Percentiles rank a stretch among this genome's conserved stretches.
Evolutionary conservation across 345 rosid genomes (phyloP).

Genomic region (Aquilaria yunnanensis): DNA sequence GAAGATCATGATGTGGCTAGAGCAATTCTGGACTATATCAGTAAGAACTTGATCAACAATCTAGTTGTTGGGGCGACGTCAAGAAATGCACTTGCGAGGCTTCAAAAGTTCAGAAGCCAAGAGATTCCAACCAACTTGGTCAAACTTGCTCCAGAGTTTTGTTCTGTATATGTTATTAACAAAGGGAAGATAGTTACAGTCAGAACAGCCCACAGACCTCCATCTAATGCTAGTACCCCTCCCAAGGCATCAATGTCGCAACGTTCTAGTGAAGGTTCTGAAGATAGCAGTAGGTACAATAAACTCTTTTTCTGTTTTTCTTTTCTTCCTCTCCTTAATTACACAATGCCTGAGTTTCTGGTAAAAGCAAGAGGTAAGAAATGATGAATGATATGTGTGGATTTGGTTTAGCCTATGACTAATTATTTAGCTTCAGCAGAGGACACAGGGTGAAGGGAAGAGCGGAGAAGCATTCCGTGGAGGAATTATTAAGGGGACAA

Average conservation of each 20-base stretch:
- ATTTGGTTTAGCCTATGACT: too few relatives aligned
- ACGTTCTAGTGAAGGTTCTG: slow-evolving; percentile 22
- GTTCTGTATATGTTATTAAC: slow-evolving; percentile 67
- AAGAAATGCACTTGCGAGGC: slow-evolving; percentile 62
- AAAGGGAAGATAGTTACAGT: slow-evolving; percentile 62
- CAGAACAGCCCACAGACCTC: slow-evolving; percentile 43
- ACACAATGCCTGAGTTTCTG: too few relatives aligned
- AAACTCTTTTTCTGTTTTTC: not conserved
- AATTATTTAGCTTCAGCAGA: slow-evolving; percentile 20
- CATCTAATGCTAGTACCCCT: slow-evolving; percentile 41
- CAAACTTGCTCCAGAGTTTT: slow-evolving; percentile 64
- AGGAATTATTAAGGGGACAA: slow-evolving; percentile 17
- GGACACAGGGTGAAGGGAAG: slow-evolving; percentile 22
- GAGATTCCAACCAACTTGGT: slow-evolving; percentile 44
- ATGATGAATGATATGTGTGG: too few relatives aligned
- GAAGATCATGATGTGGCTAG: slow-evolving; percentile 57
- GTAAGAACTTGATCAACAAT: slow-evolving; percentile 45
- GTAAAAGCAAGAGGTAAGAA: too few relatives aligned
- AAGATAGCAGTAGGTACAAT: slow-evolving; percentile 34
- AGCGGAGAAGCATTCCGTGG: slow-evolving; percentile 29
- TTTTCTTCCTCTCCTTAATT: too few relatives aligned
- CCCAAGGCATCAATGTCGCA: slow-evolving; percentile 35
- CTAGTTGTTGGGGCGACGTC: slow-evolving; percentile 62
- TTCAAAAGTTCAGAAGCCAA: slow-evolving; percentile 44
- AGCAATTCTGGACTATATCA: slow-evolving; percentile 52